These are phyloP conservation scores for Truncatella angustata DNA, from an alignment of 2,329 filamentous ascomycete species.

Conservation along the genomic window DNA sequence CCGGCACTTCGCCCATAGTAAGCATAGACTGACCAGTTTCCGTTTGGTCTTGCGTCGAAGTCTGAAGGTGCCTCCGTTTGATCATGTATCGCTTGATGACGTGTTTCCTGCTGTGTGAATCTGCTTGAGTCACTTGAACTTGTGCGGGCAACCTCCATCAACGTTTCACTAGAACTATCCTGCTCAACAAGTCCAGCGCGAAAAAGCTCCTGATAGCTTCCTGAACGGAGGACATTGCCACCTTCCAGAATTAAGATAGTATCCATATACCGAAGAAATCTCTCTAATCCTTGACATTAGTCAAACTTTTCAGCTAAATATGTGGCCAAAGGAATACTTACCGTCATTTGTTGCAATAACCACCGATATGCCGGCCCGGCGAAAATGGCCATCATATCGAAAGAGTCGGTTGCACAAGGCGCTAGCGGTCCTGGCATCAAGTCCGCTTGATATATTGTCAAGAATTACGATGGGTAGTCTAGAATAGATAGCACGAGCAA, in stretches of 20 bases:
- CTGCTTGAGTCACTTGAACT: background rate
- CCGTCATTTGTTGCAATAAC: constrained; percentile 13
- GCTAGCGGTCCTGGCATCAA: constrained; percentile 17
- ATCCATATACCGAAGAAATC: constrained; percentile 1
- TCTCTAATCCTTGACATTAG: background rate
- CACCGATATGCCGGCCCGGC: constrained; percentile 10
- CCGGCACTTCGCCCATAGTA: constrained; percentile 3
- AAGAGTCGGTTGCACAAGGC: constrained; percentile 10
- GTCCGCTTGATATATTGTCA: constrained; percentile 22
- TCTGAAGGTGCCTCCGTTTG: background rate
- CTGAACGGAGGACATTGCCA: background rate
- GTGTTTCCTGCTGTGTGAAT: background rate
- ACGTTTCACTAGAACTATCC: background rate
- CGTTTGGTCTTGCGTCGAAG: background rate
- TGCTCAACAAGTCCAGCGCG: background rate
- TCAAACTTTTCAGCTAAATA: background rate
- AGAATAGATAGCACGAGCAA: constrained; percentile 24
- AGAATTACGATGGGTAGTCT: constrained; percentile 17
- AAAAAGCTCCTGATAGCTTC: background rate
- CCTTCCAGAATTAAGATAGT: background rate
- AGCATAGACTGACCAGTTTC: constrained; percentile 4
- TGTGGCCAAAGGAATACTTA: constrained; percentile 1
- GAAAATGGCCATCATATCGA: constrained; percentile 6
- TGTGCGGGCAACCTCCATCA: background rate
- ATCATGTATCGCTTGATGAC: background rate